Base-by-base conservation (phyloP, 2,329 filamentous ascomycete species). In the Dryadomyces quercus-mongolicae region DNA sequence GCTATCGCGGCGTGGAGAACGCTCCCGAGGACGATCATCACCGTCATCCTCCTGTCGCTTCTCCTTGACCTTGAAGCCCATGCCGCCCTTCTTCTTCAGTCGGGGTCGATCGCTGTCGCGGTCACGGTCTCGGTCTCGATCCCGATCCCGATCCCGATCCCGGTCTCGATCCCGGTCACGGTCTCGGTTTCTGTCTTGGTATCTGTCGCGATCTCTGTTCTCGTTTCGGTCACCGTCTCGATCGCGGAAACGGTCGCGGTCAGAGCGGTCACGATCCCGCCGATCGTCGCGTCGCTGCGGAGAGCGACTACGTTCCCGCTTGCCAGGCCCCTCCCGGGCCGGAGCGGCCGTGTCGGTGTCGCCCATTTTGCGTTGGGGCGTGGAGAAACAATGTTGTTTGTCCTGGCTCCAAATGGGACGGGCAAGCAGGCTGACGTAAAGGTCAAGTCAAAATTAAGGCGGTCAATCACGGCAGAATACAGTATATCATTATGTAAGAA, bases 61-160 rank as follows among this genome's bases (percentile, higher is more conserved):
- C 53, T 80, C 77, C 61, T 83, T 84, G 72, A 76, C 82, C 60
- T 74, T 74, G 60, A 83, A 80, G 10, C 78, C 77, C 5, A 76
- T 74, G 25, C 58, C 58, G 5, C 51, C 31, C 55, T 58, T 60
- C 46, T 59, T 60, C 49, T 56, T 59, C 60, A 44, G 64, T 15
- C 47, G 21, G 21, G 20, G 10, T 10, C 60, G 54, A 48, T 44
- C 63, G 59, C 58, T 52, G 46, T 55, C 58, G 13, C 54, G 45
- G 16, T 54, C 51, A 25, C 63, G 63, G 62, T 66, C 66, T 57
- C 62, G 53, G n/a, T 61, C 57, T 21, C 55, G 42, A 18, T 59
- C 57, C 16, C 57, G 40, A 20, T 60, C 60, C 61, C 63, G 63
- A 62, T 66, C 66, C 58, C 61, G 48, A 20, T 61, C 58, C 22